A percentile compares a stretch with the other conserved stretches of the same genome.
phyloP scores from a whole-genome alignment of 305 asterid species.

The Ilex paraguariensis region DNA sequence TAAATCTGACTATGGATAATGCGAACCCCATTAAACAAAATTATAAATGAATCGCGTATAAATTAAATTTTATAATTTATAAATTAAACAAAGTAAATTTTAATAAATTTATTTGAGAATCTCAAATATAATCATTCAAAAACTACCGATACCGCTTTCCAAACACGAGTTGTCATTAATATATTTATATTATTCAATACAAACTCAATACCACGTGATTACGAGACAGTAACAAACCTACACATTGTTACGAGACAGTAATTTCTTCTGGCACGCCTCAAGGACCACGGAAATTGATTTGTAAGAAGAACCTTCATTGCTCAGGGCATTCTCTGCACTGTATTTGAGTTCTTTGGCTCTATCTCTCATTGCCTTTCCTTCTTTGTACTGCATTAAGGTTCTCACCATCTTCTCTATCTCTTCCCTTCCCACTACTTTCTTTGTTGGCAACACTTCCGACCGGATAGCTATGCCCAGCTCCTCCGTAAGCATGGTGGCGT shows the following conservation, averaged over 20 bases:
- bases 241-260: background rate
- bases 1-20: too few species aligned
- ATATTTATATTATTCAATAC: too few species aligned
- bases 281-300: conserved; percentile 4
- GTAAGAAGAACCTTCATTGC: conserved; percentile 16
- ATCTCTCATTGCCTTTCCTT: conserved; percentile 11
- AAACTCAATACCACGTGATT: too few species aligned
- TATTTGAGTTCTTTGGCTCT: conserved; percentile 5
- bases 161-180: too few species aligned
- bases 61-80: too few species aligned
- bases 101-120: too few species aligned
- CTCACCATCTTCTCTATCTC: conserved; percentile 21
- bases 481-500: conserved; percentile 18
- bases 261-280: background rate
- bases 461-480: conserved; percentile 17
- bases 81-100: too few species aligned
- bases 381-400: conserved; percentile 7
- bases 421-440: conserved; percentile 12
- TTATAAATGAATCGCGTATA: too few species aligned
- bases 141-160: too few species aligned
- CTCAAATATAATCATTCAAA: too few species aligned
- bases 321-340: conserved; percentile 4
- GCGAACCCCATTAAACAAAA: too few species aligned
- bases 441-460: conserved; percentile 10
- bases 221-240: too few species aligned